Evolutionary conservation across 495 filamentous ascomycete species (phyloP).

Genomic region (Pyrenopolyporus hunteri): DNA sequence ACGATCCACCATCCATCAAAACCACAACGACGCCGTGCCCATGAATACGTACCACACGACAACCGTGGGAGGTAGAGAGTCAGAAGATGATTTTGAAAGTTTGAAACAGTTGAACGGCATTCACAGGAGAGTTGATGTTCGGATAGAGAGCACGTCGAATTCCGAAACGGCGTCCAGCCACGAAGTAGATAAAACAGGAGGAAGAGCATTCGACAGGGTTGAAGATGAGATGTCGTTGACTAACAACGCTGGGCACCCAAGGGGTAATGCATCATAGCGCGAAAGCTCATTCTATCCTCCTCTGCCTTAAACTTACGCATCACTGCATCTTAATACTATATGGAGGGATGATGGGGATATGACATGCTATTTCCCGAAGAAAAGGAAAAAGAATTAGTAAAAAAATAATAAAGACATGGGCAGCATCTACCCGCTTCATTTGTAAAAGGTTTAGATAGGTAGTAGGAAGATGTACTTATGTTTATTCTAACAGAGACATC

Average conservation of each 20-base stretch:
- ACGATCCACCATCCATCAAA: not conserved
- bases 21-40: not conserved
- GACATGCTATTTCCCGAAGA: too few species aligned
- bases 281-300: not conserved
- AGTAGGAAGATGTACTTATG: too few species aligned
- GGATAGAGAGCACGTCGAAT: conserved; percentile 14
- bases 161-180: conserved; percentile 4
- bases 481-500: too few species aligned
- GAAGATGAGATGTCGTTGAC: conserved; percentile 18
- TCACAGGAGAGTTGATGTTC: conserved; percentile 17
- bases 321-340: not conserved
- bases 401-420: too few species aligned
- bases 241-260: conserved; percentile 9
- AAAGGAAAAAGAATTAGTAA: too few species aligned
- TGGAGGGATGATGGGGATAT: not conserved
- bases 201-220: conserved; percentile 7
- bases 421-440: too few species aligned
- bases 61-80: not conserved
- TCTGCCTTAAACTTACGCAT: not conserved
- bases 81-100: conserved; percentile 13
- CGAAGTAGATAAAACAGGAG: not conserved
- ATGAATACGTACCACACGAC: conserved; percentile 20
- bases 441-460: too few species aligned
- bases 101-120: conserved; percentile 4
- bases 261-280: not conserved